A percentile compares a stretch with the other conserved stretches of the same genome.
Conservation (phyloP, 371 early-diverging fungal genomes). For the Dinochytrium kinnereticum region DNA sequence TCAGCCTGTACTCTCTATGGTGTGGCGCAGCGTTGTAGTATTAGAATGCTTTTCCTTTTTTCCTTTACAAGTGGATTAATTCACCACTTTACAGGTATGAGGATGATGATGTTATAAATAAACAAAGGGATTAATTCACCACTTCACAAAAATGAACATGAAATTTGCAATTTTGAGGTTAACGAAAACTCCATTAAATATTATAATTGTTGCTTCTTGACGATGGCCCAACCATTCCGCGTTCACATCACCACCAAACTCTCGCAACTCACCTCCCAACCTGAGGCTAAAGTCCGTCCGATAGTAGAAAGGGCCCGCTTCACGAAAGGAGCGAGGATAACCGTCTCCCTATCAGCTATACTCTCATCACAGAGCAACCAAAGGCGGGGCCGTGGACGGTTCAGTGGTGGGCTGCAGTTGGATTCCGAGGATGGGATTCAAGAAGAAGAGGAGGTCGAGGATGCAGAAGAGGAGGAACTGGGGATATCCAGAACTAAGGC, state of each 20-base stretch:
- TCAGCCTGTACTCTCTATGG: no score
- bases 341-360: neutral
- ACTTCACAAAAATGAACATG: no score
- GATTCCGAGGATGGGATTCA: neutral
- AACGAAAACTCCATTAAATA: no score
- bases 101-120: no score
- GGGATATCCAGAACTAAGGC: neutral
- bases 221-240: neutral
- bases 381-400: no score
- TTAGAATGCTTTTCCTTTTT: no score
- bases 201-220: neutral
- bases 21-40: no score
- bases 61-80: no score
- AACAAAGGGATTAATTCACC: no score
- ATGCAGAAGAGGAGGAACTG: neutral
- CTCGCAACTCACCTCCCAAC: conserved; percentile 5
- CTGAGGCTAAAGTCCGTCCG: neutral
- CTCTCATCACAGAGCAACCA: neutral
- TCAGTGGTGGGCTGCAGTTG: neutral
- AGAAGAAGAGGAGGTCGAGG: conserved; percentile 1
- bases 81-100: no score
- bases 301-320: conserved; percentile 1
- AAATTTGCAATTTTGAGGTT: no score
- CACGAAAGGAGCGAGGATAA: neutral
- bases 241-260: conserved; percentile 1